Conservation (phyloP, 2,329 filamentous ascomycete species). For the Zelopaecilomyces penicillatus region DNA sequence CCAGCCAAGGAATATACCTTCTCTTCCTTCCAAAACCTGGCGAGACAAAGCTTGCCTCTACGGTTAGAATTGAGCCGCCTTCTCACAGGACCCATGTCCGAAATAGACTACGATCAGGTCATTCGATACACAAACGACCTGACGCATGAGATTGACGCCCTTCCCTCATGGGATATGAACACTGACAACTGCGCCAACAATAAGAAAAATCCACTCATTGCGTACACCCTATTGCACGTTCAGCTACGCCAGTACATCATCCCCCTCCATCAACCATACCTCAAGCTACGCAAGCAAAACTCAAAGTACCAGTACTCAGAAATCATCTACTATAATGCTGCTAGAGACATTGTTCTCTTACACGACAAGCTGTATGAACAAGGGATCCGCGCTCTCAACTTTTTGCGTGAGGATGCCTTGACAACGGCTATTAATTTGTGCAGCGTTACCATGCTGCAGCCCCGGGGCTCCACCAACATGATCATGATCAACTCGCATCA, state of each 20-base stretch:
- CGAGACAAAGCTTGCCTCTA: slow-evolving; percentile 46
- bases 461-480: slow-evolving; percentile 49
- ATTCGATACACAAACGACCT: slow-evolving; percentile 54
- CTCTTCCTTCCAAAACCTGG: slow-evolving; percentile 50
- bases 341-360: slow-evolving; percentile 52
- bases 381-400: slow-evolving; percentile 50
- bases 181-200: slow-evolving; percentile 24
- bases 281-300: slow-evolving; percentile 50
- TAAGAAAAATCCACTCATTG: slow-evolving; percentile 47
- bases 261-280: slow-evolving; percentile 51
- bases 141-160: slow-evolving; percentile 50
- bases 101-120: slow-evolving; percentile 53
- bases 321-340: slow-evolving; percentile 55
- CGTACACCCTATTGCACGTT: slow-evolving; percentile 52
- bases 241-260: slow-evolving; percentile 55
- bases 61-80: slow-evolving; percentile 50
- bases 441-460: slow-evolving; percentile 53
- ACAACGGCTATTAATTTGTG: slow-evolving; percentile 53
- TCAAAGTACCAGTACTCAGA: slow-evolving; percentile 56
- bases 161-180: slow-evolving; percentile 46
- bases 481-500: slow-evolving; percentile 55
- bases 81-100: slow-evolving; percentile 44
- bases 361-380: slow-evolving; percentile 53
- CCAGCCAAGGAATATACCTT: slow-evolving; percentile 47
- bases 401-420: slow-evolving; percentile 51